Evolutionary conservation across 2,329 filamentous ascomycete genomes (phyloP), one percentile per base, ranked within the genome.

Genomic region (Chrysoporthe deuterocubensis): DNA sequence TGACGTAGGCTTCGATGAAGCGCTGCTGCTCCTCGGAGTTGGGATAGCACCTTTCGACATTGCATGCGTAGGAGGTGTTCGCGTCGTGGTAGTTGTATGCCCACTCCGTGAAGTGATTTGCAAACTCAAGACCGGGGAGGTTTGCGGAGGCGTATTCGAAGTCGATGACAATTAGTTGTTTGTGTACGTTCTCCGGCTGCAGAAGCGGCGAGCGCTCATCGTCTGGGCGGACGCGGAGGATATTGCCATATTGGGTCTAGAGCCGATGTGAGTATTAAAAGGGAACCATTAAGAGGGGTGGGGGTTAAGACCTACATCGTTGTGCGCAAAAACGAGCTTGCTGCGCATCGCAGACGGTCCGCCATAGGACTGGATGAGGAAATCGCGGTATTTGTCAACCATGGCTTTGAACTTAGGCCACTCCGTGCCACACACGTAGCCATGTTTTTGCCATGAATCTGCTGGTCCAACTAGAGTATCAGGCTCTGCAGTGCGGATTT

Each of bases 101-200:
- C 96, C 96, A 99, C 80, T 99, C 96, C 0, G 93, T 92, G 79
- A 99, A 99, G 79, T 99, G 96, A 78, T 99, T 99, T 67, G 94
- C 96, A 77, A 99, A 98, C 78, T 99, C 96, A 18, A 93, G 84
- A 1, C 94, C 96, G 0, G 89, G 89, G 0, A 90, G 85, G 76
- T 98, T 99, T 67, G 95, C 94, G 2, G 90, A 94, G 1, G 96
- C 92, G 76, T 99, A 99, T 76, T 99, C 96, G 75, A 99, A 99
- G 78, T 99, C 96, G 75, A 99, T 99, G 71, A 99, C 96, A 18
- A 98, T 87, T 16, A 99, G 87, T 79, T 97, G 95, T 79, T 97
- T 98, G 81, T 99, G 96, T 73, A 95, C 90, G 79, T 98, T 98
- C 68, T 92, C 90, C 0, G 96, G 94, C 62, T 96, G 87, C 13